phyloP scores from a whole-genome alignment of 768 basidiomycete genomes.

The Boletus rubropictus region DNA sequence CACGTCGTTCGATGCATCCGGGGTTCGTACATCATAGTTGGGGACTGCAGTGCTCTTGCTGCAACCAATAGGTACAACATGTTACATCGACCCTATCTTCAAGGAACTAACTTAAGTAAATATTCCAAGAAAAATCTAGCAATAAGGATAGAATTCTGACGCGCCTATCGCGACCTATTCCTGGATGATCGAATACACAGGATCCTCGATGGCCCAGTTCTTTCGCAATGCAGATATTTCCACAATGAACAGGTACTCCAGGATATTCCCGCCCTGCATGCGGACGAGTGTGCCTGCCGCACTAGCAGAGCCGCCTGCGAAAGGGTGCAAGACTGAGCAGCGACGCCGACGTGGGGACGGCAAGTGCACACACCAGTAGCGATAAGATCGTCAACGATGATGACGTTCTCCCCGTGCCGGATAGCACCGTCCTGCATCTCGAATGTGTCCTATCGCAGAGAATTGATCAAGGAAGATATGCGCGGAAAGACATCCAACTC shows the following conservation, averaged over 20 bases:
- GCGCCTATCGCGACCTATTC: constrained; percentile 32
- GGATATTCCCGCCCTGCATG: constrained; percentile 74
- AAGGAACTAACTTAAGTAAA: constrained; percentile 4
- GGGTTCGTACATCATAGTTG: background rate
- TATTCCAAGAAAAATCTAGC: background rate
- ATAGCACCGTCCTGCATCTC: constrained; percentile 92
- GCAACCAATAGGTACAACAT: background rate
- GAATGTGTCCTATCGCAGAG: constrained; percentile 69
- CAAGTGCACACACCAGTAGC: constrained; percentile 74
- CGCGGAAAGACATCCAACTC: constrained; percentile 23
- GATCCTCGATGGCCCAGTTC: constrained; percentile 67
- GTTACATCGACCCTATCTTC: constrained; percentile 1
- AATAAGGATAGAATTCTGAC: constrained; percentile 24
- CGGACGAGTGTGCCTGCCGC: constrained; percentile 87
- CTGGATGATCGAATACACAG: constrained; percentile 84
- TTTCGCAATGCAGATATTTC: constrained; percentile 71
- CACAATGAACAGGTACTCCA: constrained; percentile 94
- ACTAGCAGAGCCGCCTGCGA: constrained; percentile 81
- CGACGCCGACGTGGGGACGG: background rate
- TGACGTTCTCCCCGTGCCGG: constrained; percentile 70
- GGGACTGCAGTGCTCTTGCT: background rate
- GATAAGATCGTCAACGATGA: constrained; percentile 92
- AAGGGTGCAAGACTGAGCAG: constrained; percentile 5
- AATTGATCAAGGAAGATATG: constrained; percentile 1
- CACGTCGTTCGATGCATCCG: too few relatives aligned